Evolutionary conservation across 139 green algal species (phyloP).

Genomic region (Spirogloea muscicola): DNA sequence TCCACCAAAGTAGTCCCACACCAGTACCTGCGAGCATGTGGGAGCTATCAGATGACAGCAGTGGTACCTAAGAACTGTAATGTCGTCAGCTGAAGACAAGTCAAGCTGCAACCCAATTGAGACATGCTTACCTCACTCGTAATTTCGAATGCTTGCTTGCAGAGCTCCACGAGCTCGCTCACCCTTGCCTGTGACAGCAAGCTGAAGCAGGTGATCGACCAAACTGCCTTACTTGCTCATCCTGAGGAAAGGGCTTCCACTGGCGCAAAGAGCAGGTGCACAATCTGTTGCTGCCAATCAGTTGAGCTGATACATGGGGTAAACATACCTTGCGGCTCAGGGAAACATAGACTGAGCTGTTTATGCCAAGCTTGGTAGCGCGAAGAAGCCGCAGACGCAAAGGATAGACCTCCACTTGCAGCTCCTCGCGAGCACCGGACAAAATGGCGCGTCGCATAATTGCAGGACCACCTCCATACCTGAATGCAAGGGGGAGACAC

Average conservation of each 20-base stretch:
- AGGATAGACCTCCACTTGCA: constrained; percentile 41
- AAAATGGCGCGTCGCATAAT: constrained; percentile 10
- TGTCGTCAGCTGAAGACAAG: too few relatives aligned
- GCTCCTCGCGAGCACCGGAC: not conserved
- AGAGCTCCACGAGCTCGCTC: too few relatives aligned
- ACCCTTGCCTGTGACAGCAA: too few relatives aligned
- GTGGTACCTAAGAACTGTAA: too few relatives aligned
- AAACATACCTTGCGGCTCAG: too few relatives aligned
- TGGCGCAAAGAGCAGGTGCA: not conserved
- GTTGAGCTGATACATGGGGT: not conserved
- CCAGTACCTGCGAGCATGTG: constrained; percentile 15
- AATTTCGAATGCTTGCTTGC: too few relatives aligned
- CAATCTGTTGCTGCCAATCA: not conserved
- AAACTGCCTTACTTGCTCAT: not conserved
- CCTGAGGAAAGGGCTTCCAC: constrained; percentile 3
- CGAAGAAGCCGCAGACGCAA: constrained; percentile 12
- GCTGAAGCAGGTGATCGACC: not conserved
- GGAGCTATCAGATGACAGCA: constrained; percentile 9
- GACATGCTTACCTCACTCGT: too few relatives aligned
- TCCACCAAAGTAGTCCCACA: constrained; percentile 26
- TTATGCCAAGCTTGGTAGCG: not conserved
- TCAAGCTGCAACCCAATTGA: not conserved
- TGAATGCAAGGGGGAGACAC: not conserved
- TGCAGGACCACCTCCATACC: constrained; percentile 37
- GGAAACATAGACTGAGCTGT: not conserved